Evolutionary conservation across 1,284 basidiomycete species (phyloP), one percentile per base, ranked within the genome.

Genomic region (Chalciporus sp.): DNA sequence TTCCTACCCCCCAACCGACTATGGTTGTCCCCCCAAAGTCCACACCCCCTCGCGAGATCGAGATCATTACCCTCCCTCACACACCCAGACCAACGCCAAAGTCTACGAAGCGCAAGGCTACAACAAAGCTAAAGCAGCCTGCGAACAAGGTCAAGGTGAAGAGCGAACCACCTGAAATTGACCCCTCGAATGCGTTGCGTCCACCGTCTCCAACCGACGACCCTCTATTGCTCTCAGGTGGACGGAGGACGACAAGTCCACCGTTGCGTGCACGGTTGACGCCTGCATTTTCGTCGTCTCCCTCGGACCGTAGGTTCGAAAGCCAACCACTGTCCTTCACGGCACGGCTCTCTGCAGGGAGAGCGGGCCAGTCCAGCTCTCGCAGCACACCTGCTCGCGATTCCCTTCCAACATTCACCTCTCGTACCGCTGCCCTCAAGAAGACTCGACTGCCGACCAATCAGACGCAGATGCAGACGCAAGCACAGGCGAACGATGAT

Each of bases 151-250:
- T 85, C 60, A 88, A 88, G 5, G 72, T 85, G 59, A 88, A 88
- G 74, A 79, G 73, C 55, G 85, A 89, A 59, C 76, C 79, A 7
- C 85, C 86, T 0, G 79, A 82, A n/a, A 74, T 88, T 57, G 81
- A 88, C 61, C 67, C 86, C 27, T 76, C 68, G 46, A 73, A 66
- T 11, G 82, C 83, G 3, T 76, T 82, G 56, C 84, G 86, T 4
- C 88, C 88, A 1, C 75, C 86, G 0, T 88, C 86, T 51, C 88
- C 88, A 1, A 81, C 81, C 2, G 88, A 90, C 43, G 88, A 90
- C 61, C 88, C 88, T 0, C 66, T 90, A 1, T 70, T 90, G 4
- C 74, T 90, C 26, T 77, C 77, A 42, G 83, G 79, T 8, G 52
- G 52, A 12, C 56, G 46, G 33, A 23, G 49, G n/a, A 37, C 47